Percentiles rank a stretch among this genome's conserved stretches.
Evolutionary conservation across 1,139 yeast genomes (phyloP).

Genomic region (Yamadazyma dushanensis): DNA sequence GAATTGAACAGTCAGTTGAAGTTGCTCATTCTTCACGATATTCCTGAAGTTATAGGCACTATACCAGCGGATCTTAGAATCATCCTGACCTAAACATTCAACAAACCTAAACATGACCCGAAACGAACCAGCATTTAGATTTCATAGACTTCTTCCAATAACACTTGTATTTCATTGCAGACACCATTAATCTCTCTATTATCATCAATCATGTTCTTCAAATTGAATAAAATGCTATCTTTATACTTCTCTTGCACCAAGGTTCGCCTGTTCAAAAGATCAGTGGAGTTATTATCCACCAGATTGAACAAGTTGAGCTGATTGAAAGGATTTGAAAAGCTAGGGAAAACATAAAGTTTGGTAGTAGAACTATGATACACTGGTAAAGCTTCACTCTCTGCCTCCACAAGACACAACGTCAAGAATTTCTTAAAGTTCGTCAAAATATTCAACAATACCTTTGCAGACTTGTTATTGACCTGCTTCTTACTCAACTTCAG

Average conservation of each 20-base stretch:
- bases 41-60: slow-evolving; percentile 4
- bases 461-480: slow-evolving; percentile 16
- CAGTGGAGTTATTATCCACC: slow-evolving; percentile 43
- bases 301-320: slow-evolving; percentile 52
- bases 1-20: slow-evolving; percentile 1
- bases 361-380: slow-evolving; percentile 44
- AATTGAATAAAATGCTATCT: slow-evolving; percentile 8
- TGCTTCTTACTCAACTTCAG: slow-evolving; percentile 41
- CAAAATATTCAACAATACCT: slow-evolving; percentile 45
- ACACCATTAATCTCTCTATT: slow-evolving; percentile 5
- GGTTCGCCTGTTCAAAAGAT: slow-evolving; percentile 59
- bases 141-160: slow-evolving; percentile 1
- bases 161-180: slow-evolving; percentile 1
- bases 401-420: slow-evolving; percentile 15
- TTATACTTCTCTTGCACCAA: slow-evolving; percentile 31
- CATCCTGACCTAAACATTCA: too few relatives aligned
- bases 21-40: slow-evolving; percentile 2
- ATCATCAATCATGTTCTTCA: slow-evolving; percentile 8
- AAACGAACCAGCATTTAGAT: not conserved
- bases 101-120: too few relatives aligned
- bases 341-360: slow-evolving; percentile 52
- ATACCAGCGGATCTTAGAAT: not conserved
- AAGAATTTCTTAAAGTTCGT: slow-evolving; percentile 37
- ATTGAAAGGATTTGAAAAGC: slow-evolving; percentile 50
- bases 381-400: slow-evolving; percentile 17